Conservation (phyloP, 75 land plant genomes). For the Pseudotsuga menziesii region DNA sequence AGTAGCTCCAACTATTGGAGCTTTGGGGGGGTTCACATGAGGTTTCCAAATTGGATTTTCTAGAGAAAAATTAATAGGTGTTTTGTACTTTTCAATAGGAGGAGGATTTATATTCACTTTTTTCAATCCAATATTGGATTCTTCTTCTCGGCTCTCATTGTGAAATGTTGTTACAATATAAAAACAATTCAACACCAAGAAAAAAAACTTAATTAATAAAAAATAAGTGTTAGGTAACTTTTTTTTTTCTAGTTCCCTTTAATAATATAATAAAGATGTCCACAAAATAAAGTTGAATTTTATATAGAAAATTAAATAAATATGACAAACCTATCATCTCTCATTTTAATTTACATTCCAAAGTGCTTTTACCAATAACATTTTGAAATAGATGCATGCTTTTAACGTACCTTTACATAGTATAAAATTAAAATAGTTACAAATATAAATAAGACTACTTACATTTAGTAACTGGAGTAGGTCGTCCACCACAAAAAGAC, state of each 20-base stretch:
- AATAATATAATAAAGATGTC: neutral
- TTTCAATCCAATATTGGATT: neutral
- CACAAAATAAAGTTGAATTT: neutral
- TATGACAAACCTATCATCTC: slow-evolving; percentile 1
- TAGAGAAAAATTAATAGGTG: neutral
- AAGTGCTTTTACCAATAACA: neutral
- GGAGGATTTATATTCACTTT: slow-evolving; percentile 2
- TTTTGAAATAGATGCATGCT: neutral
- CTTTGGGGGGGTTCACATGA: neutral
- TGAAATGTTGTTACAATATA: neutral
- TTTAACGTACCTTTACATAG: neutral
- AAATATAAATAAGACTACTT: neutral
- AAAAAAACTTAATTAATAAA: too few species aligned
- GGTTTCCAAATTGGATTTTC: neutral
- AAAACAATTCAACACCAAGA: neutral
- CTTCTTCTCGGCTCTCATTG: neutral
- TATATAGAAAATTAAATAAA: neutral
- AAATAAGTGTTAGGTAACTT: too few species aligned
- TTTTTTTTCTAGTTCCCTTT: neutral
- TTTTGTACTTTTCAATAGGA: slow-evolving; percentile 10
- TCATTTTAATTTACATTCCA: neutral
- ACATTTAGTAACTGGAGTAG: neutral
- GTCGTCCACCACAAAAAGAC: neutral
- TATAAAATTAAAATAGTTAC: too few species aligned
- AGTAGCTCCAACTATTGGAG: slow-evolving; percentile 14